These are phyloP conservation scores for Fusarium ambrosium DNA, from an alignment of 2,329 filamentous ascomycete genomes.

Conservation along the genomic window DNA sequence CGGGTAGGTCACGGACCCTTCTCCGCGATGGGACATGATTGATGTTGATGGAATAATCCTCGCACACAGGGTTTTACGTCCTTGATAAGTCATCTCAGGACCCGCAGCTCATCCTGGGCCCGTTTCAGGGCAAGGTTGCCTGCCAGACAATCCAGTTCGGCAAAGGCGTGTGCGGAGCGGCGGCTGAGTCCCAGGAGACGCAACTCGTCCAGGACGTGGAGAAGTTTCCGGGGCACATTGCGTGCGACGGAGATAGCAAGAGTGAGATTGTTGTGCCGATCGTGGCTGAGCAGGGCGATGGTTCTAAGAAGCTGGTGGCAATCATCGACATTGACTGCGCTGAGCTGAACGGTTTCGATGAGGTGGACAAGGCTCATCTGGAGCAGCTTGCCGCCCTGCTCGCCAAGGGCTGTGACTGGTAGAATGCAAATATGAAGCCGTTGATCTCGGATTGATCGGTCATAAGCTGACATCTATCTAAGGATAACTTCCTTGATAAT, in stretches of 20 bases:
- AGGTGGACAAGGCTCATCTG: conserved; percentile 74
- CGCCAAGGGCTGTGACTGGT: conserved; percentile 76
- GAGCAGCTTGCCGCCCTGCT: conserved; percentile 75
- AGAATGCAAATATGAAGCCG: conserved; percentile 1
- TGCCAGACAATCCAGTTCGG: conserved; percentile 83
- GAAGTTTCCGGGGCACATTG: conserved; percentile 83
- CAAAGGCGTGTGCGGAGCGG: conserved; percentile 81
- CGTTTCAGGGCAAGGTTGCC: conserved; percentile 84
- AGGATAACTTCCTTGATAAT: neutral
- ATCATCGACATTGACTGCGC: conserved; percentile 88
- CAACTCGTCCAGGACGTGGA: conserved; percentile 80
- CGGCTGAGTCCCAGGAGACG: conserved; percentile 71
- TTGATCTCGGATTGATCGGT: neutral
- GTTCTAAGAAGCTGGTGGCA: conserved; percentile 68
- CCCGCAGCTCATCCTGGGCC: conserved; percentile 78
- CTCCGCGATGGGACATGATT: conserved; percentile 5
- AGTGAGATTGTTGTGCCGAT: conserved; percentile 89
- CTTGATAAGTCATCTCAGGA: conserved; percentile 63
- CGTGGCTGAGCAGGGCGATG: conserved; percentile 53
- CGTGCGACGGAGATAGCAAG: conserved; percentile 80
- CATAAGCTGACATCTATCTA: neutral
- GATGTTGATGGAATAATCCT: conserved; percentile 16
- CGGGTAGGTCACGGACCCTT: conserved; percentile 60
- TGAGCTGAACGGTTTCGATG: conserved; percentile 74
- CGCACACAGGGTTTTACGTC: conserved; percentile 78